Conservation (phyloP, 2,329 filamentous ascomycete species). For the Amesomyces nigricolor region DNA sequence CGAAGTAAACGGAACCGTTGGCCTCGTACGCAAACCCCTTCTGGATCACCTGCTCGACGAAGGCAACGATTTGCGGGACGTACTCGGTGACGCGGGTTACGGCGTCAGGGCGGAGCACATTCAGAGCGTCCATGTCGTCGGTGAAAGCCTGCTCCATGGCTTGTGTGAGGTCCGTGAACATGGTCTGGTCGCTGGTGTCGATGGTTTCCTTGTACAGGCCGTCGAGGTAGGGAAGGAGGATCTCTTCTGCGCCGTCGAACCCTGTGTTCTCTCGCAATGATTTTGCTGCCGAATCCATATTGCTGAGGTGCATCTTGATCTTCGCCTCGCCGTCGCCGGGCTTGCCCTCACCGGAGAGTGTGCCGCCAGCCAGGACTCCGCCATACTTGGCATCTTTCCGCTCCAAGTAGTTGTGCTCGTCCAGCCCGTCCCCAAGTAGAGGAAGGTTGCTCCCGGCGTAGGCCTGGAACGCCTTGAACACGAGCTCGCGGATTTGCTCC, state of each 20-base stretch:
- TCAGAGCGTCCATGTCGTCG: slow-evolving; percentile 79
- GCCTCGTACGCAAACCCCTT: slow-evolving; percentile 80
- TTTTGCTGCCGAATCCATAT: slow-evolving; percentile 47
- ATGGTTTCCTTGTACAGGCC: slow-evolving; percentile 57
- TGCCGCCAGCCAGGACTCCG: slow-evolving; percentile 49
- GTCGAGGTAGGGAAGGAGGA: slow-evolving; percentile 80
- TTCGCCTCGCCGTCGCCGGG: slow-evolving; percentile 78
- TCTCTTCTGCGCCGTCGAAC: slow-evolving; percentile 54
- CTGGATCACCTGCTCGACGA: slow-evolving; percentile 74
- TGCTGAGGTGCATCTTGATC: slow-evolving; percentile 80
- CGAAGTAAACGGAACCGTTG: slow-evolving; percentile 90
- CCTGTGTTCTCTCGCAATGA: slow-evolving; percentile 41
- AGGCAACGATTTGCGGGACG: slow-evolving; percentile 76
- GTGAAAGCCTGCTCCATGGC: slow-evolving; percentile 85
- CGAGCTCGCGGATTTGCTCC: slow-evolving; percentile 43
- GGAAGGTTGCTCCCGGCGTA: slow-evolving; percentile 54
- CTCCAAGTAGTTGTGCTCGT: slow-evolving; percentile 45
- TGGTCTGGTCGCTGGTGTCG: slow-evolving; percentile 58
- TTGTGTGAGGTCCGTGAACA: slow-evolving; percentile 81
- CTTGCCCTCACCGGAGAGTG: slow-evolving; percentile 51
- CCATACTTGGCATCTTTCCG: slow-evolving; percentile 50
- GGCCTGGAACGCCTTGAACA: slow-evolving; percentile 47
- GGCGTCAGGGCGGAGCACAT: slow-evolving; percentile 75
- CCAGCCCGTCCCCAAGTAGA: slow-evolving; percentile 42
- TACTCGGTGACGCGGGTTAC: slow-evolving; percentile 91